Evolutionary conservation across 2,329 filamentous ascomycete species (phyloP), one percentile per base, ranked within the genome.

Genomic region (Pseudogymnoascus sp.): DNA sequence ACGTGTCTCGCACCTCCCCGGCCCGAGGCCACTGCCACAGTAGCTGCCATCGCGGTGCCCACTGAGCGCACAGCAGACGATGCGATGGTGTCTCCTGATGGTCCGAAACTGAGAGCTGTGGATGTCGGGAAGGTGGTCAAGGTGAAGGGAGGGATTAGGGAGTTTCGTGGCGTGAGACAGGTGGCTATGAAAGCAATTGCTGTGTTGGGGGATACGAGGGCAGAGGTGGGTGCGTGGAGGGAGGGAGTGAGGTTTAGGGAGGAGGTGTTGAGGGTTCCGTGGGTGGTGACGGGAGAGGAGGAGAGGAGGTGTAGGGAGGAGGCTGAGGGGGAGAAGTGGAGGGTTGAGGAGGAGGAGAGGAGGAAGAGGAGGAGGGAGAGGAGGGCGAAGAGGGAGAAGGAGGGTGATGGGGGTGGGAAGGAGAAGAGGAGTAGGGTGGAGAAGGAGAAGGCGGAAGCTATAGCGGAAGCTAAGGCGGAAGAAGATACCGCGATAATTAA

Each of bases 211-310:
- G 78, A 79, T 49, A 88, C 84, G 0, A 77, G 79, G 52, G 76
- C 82, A 35, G 86, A 89, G 70, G 75, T 87, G 3, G 71, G 69
- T 6, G 82, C 86, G 7, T 88, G 85, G 85, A 76, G 80, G 67
- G 83, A 83, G 72, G 75, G 79, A 49, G 66, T 71, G 16, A 72
- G 71, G 30, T 86, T 88, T 68, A 77, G 77, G 36, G 69, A 68
- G 35, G 77, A 82, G 3, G 75, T 84, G 5, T 74, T 88, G 12
- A 71, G 72, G 2, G 73, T 71, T 62, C 80, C 83, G 0, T 88
- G 86, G 86, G 69, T 79, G n/a, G 67, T 88, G 30, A 77, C 75
- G 30, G 71, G 72, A 22, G 77, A 74, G 63, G 77, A 81, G 61
- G 75, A 86, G 52, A 78, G 78, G 59, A 75, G 72, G 63, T 85